A percentile compares a stretch with the other conserved stretches of the same genome.
Evolutionary conservation across 805 yeast species (phyloP).

Genomic region (Myxozyma nipponensis): DNA sequence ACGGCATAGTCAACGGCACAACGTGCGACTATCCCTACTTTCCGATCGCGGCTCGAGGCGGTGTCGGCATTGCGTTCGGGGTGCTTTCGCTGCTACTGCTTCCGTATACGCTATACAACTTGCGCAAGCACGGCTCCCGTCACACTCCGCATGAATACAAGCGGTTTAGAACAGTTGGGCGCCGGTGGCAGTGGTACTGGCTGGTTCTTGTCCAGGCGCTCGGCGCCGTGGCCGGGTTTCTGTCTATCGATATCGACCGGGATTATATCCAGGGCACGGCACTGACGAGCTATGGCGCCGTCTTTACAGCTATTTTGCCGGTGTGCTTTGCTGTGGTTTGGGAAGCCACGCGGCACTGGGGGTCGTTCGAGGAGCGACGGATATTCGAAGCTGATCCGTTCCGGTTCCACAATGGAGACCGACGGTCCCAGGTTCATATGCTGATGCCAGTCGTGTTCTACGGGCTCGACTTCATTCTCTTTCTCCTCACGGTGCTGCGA

Average conservation of each 20-base stretch:
- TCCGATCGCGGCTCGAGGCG: constrained; percentile 30
- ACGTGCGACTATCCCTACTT: constrained; percentile 31
- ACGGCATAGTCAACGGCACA: constrained; percentile 31
- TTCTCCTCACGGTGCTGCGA: constrained; percentile 32
- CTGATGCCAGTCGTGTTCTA: constrained; percentile 32
- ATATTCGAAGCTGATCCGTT: constrained; percentile 31
- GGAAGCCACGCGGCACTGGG: constrained; percentile 35
- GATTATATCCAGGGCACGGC: constrained; percentile 33
- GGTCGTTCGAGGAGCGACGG: constrained; percentile 33
- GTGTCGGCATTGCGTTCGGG: constrained; percentile 30
- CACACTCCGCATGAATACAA: constrained; percentile 24
- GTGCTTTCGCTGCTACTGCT: constrained; percentile 24
- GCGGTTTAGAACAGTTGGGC: constrained; percentile 27
- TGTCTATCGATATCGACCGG: constrained; percentile 34
- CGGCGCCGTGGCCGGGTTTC: constrained; percentile 32
- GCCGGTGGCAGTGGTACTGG: constrained; percentile 37
- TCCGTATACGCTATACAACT: constrained; percentile 31
- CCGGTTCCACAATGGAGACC: constrained; percentile 24
- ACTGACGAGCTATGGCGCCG: constrained; percentile 29
- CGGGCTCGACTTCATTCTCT: constrained; percentile 27
- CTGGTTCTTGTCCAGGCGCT: constrained; percentile 29
- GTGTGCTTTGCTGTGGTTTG: constrained; percentile 28
- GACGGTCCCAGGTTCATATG: constrained; percentile 28
- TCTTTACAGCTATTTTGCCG: constrained; percentile 28
- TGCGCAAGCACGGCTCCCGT: constrained; percentile 32